Conservation (phyloP, 2,329 filamentous ascomycete species). For the Tolypocladium cylindrosporum region DNA sequence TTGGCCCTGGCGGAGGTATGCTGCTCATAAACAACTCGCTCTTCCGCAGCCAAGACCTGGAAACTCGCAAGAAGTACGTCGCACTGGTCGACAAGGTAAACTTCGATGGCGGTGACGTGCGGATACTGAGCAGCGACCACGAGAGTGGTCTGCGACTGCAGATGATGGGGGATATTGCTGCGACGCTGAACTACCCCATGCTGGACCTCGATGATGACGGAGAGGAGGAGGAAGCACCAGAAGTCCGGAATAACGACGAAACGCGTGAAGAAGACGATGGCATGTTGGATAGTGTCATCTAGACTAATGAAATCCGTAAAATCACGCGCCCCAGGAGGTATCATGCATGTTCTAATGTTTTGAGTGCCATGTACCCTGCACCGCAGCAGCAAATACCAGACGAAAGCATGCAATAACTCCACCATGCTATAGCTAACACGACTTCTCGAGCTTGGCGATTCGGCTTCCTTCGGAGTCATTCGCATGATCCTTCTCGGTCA, state of each 20-base stretch:
- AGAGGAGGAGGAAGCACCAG: slow-evolving; percentile 24
- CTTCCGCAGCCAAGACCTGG: slow-evolving; percentile 75
- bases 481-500: not conserved
- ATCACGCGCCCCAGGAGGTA: not conserved
- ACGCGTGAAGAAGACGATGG: slow-evolving; percentile 17
- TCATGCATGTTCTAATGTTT: not conserved
- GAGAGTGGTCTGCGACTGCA: slow-evolving; percentile 84
- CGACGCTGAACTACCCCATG: slow-evolving; percentile 82
- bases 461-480: not conserved
- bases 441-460: not conserved
- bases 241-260: slow-evolving; percentile 3
- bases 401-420: not conserved
- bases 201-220: slow-evolving; percentile 68
- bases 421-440: not conserved
- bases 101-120: slow-evolving; percentile 74
- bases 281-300: slow-evolving; percentile 25
- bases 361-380: not conserved
- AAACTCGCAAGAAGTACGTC: slow-evolving; percentile 71
- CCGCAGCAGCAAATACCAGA: not conserved
- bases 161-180: slow-evolving; percentile 77
- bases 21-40: slow-evolving; percentile 79
- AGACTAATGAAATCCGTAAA: not conserved
- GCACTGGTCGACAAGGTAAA: slow-evolving; percentile 79
- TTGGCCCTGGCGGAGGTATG: slow-evolving; percentile 76
- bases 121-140: slow-evolving; percentile 86